These are phyloP conservation scores for Triticum turgidum DNA, from an alignment of 176 grass and related monocot genomes.

Conservation along the genomic window DNA sequence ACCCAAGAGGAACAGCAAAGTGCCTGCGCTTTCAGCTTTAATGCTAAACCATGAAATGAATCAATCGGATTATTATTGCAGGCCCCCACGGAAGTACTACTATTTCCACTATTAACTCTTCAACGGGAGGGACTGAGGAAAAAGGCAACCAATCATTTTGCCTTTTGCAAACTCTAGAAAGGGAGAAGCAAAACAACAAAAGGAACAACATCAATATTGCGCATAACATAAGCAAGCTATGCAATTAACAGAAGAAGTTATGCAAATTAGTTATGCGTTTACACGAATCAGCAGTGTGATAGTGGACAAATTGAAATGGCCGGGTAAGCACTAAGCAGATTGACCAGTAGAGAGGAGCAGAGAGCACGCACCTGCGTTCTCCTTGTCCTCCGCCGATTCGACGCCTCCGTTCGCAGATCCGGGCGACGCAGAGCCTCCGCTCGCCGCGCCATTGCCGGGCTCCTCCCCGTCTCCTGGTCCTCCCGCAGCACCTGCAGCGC, in stretches of 20 bases:
- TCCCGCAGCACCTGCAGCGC: neutral
- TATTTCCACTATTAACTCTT: conserved; percentile 3
- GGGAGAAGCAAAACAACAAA: conserved; percentile 30
- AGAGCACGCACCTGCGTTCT: conserved; percentile 12
- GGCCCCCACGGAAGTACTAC: conserved; percentile 32
- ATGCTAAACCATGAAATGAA: conserved; percentile 28
- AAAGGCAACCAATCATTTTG: conserved; percentile 38
- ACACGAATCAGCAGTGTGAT: neutral
- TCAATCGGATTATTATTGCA: conserved; percentile 26
- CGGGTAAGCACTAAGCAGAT: neutral
- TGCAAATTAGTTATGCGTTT: neutral
- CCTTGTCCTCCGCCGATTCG: neutral
- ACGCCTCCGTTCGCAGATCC: conserved; percentile 35
- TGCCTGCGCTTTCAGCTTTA: conserved; percentile 40
- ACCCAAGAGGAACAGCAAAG: conserved; percentile 33
- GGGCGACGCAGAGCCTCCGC: neutral
- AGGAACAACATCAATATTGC: neutral
- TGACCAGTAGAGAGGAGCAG: neutral
- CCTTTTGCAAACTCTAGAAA: conserved; percentile 20
- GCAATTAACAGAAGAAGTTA: neutral
- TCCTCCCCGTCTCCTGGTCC: neutral
- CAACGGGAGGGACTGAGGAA: neutral
- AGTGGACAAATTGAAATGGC: neutral
- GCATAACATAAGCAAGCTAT: neutral
- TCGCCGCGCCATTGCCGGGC: neutral